Percentiles rank a stretch among this genome's conserved stretches.
Conservation (phyloP, 257 asterid genomes). For the Jaltomata sinuosa region DNA sequence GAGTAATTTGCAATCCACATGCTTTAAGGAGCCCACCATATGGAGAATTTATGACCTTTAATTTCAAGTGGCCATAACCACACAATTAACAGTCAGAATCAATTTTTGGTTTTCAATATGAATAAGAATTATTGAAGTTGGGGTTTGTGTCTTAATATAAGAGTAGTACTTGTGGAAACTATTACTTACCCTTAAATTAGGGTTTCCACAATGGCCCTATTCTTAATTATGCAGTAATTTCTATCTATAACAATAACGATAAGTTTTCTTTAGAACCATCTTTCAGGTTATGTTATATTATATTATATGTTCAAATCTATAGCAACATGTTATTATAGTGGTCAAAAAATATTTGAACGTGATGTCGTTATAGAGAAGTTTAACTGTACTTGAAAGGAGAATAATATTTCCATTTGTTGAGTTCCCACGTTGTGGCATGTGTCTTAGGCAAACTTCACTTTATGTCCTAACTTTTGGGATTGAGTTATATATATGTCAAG, state of each 20-base stretch:
- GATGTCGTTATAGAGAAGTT: neutral
- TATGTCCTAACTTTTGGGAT: neutral
- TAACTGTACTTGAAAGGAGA: neutral
- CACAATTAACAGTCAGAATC: constrained; percentile 26
- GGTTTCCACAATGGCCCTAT: neutral
- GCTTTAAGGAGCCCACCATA: constrained; percentile 21
- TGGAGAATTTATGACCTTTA: constrained; percentile 21
- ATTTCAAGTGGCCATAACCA: constrained; percentile 22
- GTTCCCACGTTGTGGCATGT: neutral
- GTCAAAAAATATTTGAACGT: neutral
- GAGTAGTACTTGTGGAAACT: constrained; percentile 1
- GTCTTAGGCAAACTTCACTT: neutral
- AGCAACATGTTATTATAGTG: neutral
- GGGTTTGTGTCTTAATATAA: constrained; percentile 1
- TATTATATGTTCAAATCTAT: neutral
- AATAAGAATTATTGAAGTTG: constrained; percentile 24
- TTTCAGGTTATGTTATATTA: neutral
- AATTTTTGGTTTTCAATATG: constrained; percentile 11
- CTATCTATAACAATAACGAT: neutral
- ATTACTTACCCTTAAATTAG: constrained; percentile 1
- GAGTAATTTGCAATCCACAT: constrained; percentile 10
- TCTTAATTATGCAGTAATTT: neutral
- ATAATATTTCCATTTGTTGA: neutral
- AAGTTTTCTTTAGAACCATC: neutral
- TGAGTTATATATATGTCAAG: neutral